A percentile compares a stretch with the other conserved stretches of the same genome.
Conservation (phyloP, 352 stramenopile genomes). For the Pilasporangium apinafurcum region DNA sequence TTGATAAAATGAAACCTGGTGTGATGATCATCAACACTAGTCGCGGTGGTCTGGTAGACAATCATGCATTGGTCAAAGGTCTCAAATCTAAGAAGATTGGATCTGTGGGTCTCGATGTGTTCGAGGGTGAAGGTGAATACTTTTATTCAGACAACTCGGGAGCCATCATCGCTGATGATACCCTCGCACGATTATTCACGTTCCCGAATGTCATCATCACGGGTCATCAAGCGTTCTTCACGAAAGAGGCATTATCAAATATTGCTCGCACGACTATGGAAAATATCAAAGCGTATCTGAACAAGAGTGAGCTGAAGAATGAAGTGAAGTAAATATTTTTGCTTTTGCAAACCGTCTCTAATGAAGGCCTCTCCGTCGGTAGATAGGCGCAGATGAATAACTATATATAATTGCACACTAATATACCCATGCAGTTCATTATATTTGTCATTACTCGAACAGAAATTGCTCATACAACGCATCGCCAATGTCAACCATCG, state of each 20-base stretch:
- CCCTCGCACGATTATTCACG: conserved; percentile 67
- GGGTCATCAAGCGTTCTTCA: conserved; percentile 79
- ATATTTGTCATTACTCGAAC: too few relatives aligned
- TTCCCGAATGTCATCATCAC: conserved; percentile 83
- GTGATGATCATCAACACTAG: conserved; percentile 91
- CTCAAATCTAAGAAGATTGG: conserved; percentile 78
- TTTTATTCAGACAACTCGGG: conserved; percentile 76
- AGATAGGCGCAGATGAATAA: too few relatives aligned
- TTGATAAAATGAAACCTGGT: conserved; percentile 83
- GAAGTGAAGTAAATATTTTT: conserved; percentile 37
- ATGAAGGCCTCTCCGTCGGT: too few relatives aligned
- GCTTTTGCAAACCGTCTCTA: not conserved
- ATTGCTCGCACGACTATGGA: conserved; percentile 69
- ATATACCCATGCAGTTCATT: conserved; percentile 5
- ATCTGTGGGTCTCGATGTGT: conserved; percentile 85
- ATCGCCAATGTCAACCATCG: conserved; percentile 15
- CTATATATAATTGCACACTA: not conserved
- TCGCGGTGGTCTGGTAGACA: conserved; percentile 84
- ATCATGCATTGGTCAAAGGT: conserved; percentile 65
- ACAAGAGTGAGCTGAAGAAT: conserved; percentile 38
- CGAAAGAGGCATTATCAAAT: conserved; percentile 63
- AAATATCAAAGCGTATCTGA: conserved; percentile 59
- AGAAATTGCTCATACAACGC: conserved; percentile 9
- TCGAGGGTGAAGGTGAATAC: conserved; percentile 69
- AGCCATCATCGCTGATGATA: conserved; percentile 59